phyloP scores from a whole-genome alignment of 495 filamentous ascomycete genomes.

The Choiromyces venosus region DNA sequence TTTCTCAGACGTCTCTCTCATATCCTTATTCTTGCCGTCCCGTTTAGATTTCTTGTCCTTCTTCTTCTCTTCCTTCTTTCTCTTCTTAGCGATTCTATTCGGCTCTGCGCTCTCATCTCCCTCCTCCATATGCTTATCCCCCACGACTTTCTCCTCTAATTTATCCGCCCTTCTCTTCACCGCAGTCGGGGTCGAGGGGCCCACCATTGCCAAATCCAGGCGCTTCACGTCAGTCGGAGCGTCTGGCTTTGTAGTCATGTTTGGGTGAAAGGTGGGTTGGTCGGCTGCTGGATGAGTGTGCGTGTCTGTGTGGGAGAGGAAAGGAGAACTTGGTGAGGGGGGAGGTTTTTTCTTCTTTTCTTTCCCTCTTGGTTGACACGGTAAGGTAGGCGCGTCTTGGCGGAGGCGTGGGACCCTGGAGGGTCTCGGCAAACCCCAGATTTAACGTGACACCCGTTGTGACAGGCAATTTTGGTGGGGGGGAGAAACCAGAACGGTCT shows the following conservation, averaged over 20 bases:
- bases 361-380: background rate
- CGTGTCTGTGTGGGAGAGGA: background rate
- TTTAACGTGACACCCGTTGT: background rate
- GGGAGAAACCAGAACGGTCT: background rate
- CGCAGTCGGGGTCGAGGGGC: background rate
- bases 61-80: conserved; percentile 13
- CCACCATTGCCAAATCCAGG: background rate
- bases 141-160: background rate
- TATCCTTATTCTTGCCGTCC: background rate
- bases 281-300: background rate
- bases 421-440: background rate
- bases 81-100: conserved; percentile 9
- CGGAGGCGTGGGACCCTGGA: background rate
- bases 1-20: background rate
- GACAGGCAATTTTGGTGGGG: background rate
- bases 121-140: conserved; percentile 4
- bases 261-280: background rate
- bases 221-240: background rate
- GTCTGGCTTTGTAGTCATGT: background rate
- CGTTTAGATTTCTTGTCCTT: conserved; percentile 10
- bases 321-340: background rate
- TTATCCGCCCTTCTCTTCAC: background rate
- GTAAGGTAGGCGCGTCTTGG: background rate
- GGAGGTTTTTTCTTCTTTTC: background rate
- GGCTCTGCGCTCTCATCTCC: conserved; percentile 6